Percentiles rank a stretch among this genome's conserved stretches.
phyloP scores from a whole-genome alignment of 2,329 filamentous ascomycete genomes.

The Nigrospora osmanthi region DNA sequence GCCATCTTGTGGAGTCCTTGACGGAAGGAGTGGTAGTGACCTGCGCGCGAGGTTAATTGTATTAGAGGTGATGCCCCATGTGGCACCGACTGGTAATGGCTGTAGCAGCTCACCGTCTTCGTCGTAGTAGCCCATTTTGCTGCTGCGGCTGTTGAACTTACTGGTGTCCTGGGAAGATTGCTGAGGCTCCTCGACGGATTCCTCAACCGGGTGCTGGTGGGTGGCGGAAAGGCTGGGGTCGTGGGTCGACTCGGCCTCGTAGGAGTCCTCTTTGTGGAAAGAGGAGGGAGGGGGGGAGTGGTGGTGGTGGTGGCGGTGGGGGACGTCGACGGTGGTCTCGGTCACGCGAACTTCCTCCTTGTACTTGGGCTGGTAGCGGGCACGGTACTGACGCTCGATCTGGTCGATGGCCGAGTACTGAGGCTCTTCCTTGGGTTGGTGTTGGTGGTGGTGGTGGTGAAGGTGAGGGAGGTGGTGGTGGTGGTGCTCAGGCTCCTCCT shows the following conservation, averaged over 20 bases:
- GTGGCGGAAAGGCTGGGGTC: constrained; percentile 30
- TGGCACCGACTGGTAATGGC: constrained; percentile 3
- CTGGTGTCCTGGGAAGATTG: constrained; percentile 11
- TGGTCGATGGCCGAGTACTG: constrained; percentile 48
- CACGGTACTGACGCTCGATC: constrained; percentile 59
- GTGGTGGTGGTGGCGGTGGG: constrained; percentile 30
- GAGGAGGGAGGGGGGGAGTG: constrained; percentile 23
- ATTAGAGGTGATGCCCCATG: background rate
- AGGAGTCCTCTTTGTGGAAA: too few relatives aligned
- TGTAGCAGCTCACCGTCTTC: constrained; percentile 41
- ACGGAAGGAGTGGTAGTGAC: constrained; percentile 53
- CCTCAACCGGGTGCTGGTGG: constrained; percentile 25
- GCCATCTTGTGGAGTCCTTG: constrained; percentile 48
- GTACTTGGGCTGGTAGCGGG: constrained; percentile 48
- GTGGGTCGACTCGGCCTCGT: too few relatives aligned
- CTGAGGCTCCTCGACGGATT: constrained; percentile 25
- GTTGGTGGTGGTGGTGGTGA: constrained; percentile 48
- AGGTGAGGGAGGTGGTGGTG: constrained; percentile 17
- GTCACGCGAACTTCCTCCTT: constrained; percentile 31
- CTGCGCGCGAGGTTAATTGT: constrained; percentile 22
- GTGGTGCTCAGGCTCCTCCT: constrained; percentile 14
- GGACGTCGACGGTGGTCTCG: constrained; percentile 48
- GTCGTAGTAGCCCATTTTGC: constrained; percentile 61
- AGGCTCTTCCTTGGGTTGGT: constrained; percentile 22
- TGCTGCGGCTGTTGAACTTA: constrained; percentile 31